These are phyloP conservation scores for Benincasa hispida DNA, from an alignment of 306 rosid genomes.

Conservation along the genomic window DNA sequence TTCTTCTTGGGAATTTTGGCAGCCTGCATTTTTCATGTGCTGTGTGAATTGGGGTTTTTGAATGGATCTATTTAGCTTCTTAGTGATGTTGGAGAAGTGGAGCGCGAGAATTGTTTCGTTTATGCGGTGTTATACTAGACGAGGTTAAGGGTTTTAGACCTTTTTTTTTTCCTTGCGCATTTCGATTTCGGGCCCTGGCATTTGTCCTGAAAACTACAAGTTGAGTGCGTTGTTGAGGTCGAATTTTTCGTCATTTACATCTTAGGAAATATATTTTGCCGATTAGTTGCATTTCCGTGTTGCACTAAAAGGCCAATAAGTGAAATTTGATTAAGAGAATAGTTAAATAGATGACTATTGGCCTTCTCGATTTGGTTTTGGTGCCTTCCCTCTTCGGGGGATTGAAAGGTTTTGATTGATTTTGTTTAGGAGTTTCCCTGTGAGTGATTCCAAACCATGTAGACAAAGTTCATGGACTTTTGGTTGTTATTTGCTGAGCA, in stretches of 20 bases:
- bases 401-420: not conserved
- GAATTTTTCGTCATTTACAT: not conserved
- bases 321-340: not conserved
- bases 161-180: not conserved
- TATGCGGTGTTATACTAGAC: not conserved
- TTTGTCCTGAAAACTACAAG: not conserved
- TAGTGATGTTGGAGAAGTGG: not conserved
- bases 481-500: conserved; percentile 45
- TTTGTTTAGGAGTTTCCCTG: not conserved
- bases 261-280: not conserved
- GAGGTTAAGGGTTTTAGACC: not conserved
- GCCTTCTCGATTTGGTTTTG: not conserved
- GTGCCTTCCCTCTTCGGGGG: not conserved
- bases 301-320: not conserved
- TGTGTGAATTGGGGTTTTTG: not conserved
- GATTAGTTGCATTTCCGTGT: not conserved
- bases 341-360: not conserved
- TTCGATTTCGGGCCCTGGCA: not conserved
- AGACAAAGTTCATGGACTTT: conserved; percentile 8
- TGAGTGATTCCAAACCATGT: not conserved
- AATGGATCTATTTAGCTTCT: not conserved
- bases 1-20: not conserved
- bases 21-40: not conserved
- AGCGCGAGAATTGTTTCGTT: not conserved
- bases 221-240: not conserved